A percentile compares a stretch with the other conserved stretches of the same genome.
Conservation (phyloP, 106 monocot species). For the Dendrobium chrysotoxum region DNA sequence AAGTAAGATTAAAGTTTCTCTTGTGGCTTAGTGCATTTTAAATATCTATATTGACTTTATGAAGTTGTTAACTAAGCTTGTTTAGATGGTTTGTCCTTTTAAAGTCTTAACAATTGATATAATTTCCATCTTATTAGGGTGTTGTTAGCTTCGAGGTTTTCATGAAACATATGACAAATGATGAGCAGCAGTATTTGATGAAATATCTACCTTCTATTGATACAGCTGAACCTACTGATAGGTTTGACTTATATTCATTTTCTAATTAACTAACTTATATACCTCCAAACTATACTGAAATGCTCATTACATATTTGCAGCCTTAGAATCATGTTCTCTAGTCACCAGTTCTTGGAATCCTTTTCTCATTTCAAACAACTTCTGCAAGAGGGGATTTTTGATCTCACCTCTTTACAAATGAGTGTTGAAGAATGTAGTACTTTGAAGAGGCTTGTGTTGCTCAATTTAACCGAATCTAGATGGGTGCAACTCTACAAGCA, state of each 20-base stretch:
- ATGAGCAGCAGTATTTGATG: slow-evolving; percentile 60
- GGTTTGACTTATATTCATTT: slow-evolving; percentile 19
- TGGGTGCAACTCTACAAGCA: slow-evolving; percentile 20
- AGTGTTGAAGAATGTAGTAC: slow-evolving; percentile 34
- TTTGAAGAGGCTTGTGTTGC: slow-evolving; percentile 51
- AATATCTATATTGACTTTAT: background rate
- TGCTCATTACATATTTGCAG: slow-evolving; percentile 27
- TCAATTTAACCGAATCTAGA: slow-evolving; percentile 29
- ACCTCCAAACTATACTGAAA: background rate
- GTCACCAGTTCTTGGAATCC: slow-evolving; percentile 51
- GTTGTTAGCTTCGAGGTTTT: slow-evolving; percentile 51
- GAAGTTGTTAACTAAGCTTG: background rate
- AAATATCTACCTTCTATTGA: slow-evolving; percentile 67
- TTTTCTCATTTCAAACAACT: slow-evolving; percentile 53
- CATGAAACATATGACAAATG: slow-evolving; percentile 42
- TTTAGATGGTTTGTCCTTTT: background rate
- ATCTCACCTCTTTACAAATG: slow-evolving; percentile 25
- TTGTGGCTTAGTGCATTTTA: background rate
- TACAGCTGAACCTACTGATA: slow-evolving; percentile 43
- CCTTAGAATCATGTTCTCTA: slow-evolving; percentile 58
- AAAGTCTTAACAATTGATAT: background rate
- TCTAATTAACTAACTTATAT: background rate
- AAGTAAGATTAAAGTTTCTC: slow-evolving; percentile 34
- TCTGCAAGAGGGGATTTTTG: slow-evolving; percentile 55
- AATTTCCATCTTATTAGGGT: slow-evolving; percentile 22